Percentiles rank a stretch among this genome's conserved stretches.
Evolutionary conservation across 176 grass and related monocot genomes (phyloP).

Genomic region (Carex parvula): DNA sequence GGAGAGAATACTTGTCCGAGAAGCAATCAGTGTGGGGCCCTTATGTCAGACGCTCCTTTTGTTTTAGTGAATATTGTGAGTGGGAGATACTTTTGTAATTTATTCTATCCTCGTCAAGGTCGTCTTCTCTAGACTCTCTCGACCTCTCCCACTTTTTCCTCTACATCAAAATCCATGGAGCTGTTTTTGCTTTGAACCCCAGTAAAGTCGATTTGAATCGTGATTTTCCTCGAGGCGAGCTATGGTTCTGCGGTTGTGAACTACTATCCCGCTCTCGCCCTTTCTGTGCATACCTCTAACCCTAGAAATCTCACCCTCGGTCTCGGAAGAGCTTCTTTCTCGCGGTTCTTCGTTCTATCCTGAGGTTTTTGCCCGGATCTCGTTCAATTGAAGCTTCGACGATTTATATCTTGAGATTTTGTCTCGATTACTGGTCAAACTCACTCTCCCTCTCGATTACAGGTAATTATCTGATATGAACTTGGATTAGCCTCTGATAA

Average conservation of each 20-base stretch:
- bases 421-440: conserved; percentile 5
- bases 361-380: not conserved
- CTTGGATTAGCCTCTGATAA: not conserved
- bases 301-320: not conserved
- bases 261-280: not conserved
- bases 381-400: not conserved
- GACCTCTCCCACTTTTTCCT: not conserved
- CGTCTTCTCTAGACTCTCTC: not conserved
- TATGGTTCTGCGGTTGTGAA: not conserved
- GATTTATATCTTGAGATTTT: not conserved
- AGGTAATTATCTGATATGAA: conserved; percentile 7
- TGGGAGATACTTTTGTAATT: not conserved
- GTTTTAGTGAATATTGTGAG: not conserved
- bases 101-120: not conserved
- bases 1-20: no score
- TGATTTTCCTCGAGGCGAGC: not conserved
- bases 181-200: not conserved
- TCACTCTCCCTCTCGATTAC: not conserved
- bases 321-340: not conserved
- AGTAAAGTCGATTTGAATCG: not conserved
- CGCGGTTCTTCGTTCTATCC: not conserved
- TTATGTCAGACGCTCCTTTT: not conserved
- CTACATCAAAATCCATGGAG: not conserved
- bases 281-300: not conserved
- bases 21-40: not conserved